phyloP scores from a whole-genome alignment of 257 asterid species.

The Gentiana macrophylla region DNA sequence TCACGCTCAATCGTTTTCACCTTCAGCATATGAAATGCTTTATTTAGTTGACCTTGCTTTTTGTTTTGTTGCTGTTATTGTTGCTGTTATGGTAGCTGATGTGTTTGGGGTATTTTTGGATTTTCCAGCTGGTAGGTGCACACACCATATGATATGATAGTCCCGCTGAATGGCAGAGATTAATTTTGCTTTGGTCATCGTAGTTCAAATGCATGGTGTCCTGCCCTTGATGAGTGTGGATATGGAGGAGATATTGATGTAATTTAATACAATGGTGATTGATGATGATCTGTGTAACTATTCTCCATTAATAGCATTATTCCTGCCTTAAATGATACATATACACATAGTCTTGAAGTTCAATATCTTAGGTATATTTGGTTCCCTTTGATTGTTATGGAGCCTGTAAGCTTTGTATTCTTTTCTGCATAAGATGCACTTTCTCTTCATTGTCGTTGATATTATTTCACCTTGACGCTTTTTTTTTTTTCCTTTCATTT shows the following conservation, averaged over 20 bases:
- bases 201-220: constrained; percentile 2
- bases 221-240: constrained; percentile 6
- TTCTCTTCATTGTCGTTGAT: background rate
- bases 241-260: constrained; percentile 17
- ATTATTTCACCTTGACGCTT: background rate
- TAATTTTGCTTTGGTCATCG: constrained; percentile 16
- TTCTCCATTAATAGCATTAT: constrained; percentile 8
- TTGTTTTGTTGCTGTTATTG: too few relatives aligned
- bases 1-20: too few relatives aligned
- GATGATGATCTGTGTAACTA: constrained; percentile 16
- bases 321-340: constrained; percentile 4
- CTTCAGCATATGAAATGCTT: too few relatives aligned
- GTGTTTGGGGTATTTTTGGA: too few relatives aligned
- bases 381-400: constrained; percentile 9
- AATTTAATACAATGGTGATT: background rate
- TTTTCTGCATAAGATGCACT: background rate
- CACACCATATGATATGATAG: constrained; percentile 40
- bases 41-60: too few relatives aligned
- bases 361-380: constrained; percentile 19
- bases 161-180: constrained; percentile 47
- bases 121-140: constrained; percentile 16
- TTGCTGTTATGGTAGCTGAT: too few relatives aligned
- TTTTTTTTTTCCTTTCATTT: background rate
- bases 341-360: constrained; percentile 17
- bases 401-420: background rate